Evolutionary conservation across 139 green algal species (phyloP).

Genomic region (Tetradesmus obliquus): DNA sequence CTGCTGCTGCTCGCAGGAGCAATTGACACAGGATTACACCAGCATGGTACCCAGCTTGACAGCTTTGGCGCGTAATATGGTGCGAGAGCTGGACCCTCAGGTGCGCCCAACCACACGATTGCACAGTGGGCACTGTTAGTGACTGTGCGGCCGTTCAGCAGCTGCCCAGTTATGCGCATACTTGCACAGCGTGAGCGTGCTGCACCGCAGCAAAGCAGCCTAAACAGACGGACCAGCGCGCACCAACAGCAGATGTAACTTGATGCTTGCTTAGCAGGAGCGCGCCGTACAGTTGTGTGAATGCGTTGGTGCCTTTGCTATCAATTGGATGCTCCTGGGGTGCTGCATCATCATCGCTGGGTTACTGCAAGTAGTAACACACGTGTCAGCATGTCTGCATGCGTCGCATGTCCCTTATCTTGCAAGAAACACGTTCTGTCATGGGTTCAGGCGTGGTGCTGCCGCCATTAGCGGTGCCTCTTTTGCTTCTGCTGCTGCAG

Average conservation of each 20-base stretch:
- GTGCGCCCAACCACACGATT: slow-evolving; percentile 34
- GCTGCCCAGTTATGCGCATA: neutral
- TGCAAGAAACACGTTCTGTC: too few species aligned
- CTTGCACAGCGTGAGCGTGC: neutral
- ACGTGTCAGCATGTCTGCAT: too few species aligned
- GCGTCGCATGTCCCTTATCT: too few species aligned
- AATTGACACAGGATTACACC: slow-evolving; percentile 73
- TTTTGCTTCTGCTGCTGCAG: slow-evolving; percentile 48
- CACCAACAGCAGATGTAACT: too few species aligned
- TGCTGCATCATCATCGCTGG: too few species aligned
- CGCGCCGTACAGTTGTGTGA: too few species aligned
- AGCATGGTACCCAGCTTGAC: slow-evolving; percentile 78
- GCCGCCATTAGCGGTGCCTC: neutral
- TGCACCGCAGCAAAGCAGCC: neutral
- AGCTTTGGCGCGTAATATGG: slow-evolving; percentile 71
- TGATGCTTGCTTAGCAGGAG: too few species aligned
- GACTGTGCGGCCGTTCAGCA: neutral
- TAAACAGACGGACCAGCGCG: neutral
- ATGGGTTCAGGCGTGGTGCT: neutral
- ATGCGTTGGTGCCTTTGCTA: too few species aligned
- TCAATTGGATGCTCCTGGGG: too few species aligned
- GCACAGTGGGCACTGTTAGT: neutral
- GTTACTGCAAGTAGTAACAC: too few species aligned
- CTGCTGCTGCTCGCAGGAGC: slow-evolving; percentile 56
- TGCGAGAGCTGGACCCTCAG: slow-evolving; percentile 82